These are phyloP conservation scores for Fraxinus angustifolia DNA, from an alignment of 305 asterid species.

Conservation along the genomic window DNA sequence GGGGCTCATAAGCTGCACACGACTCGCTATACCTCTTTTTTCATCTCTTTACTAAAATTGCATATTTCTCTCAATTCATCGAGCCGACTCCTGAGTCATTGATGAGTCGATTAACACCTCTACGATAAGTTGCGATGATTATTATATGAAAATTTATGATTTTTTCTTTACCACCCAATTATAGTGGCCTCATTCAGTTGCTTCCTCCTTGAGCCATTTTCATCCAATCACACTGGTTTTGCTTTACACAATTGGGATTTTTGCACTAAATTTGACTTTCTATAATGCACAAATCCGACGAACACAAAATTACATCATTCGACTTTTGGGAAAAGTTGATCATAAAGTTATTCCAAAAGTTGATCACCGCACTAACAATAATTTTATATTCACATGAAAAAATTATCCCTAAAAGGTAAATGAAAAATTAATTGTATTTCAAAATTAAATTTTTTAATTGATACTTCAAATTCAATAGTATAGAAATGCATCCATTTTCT, in stretches of 20 bases:
- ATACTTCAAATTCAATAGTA: no score
- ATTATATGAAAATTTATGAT: slow-evolving; percentile 15
- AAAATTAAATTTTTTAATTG: not conserved
- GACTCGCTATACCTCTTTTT: no score
- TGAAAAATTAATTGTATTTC: no score
- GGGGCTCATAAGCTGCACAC: not conserved
- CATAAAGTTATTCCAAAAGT: no score
- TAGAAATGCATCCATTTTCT: no score
- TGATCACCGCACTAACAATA: not conserved
- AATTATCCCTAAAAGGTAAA: not conserved
- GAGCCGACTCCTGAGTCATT: not conserved
- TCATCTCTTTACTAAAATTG: no score
- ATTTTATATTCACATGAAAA: no score
- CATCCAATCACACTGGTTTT: slow-evolving; percentile 40
- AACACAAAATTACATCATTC: not conserved
- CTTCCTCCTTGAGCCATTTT: slow-evolving; percentile 65
- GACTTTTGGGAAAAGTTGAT: not conserved
- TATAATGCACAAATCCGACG: not conserved
- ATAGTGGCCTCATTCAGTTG: slow-evolving; percentile 39
- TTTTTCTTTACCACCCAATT: slow-evolving; percentile 35
- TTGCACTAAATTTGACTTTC: not conserved
- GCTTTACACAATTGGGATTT: no score
- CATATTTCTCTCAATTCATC: not conserved
- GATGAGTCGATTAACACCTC: not conserved
- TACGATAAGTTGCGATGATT: not conserved